Evolutionary conservation across 345 rosid genomes (phyloP).

Genomic region (Xanthoceras sorbifolium): DNA sequence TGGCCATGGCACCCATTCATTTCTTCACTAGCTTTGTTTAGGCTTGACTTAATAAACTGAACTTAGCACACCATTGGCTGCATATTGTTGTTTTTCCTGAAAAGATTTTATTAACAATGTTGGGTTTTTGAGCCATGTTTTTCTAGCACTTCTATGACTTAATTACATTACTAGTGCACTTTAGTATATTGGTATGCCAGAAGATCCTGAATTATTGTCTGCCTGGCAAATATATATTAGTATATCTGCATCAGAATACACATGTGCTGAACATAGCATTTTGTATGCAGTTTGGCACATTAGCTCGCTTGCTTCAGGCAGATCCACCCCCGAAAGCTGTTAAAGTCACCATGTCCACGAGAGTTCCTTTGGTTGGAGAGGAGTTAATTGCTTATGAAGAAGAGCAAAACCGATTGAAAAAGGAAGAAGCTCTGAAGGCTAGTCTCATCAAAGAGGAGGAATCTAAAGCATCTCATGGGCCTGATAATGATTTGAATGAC

Average conservation of each 20-base stretch:
- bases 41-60: not conserved
- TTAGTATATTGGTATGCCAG: not conserved
- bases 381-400: conserved; percentile 96
- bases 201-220: not conserved
- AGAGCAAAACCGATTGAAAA: conserved; percentile 83
- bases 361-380: conserved; percentile 98
- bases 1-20: not conserved
- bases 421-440: conserved; percentile 91
- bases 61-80: not conserved
- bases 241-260: conserved; percentile 5
- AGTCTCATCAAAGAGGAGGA: conserved; percentile 88
- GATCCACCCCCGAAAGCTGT: conserved; percentile 99
- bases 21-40: not conserved
- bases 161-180: not conserved
- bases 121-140: not conserved
- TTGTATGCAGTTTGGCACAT: conserved; percentile 72
- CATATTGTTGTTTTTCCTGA: not conserved
- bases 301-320: conserved; percentile 98
- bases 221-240: conserved; percentile 2
- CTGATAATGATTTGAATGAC: conserved; percentile 65
- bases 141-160: not conserved
- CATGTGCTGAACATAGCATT: conserved; percentile 19
- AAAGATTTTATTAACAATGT: not conserved
- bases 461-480: conserved; percentile 53
- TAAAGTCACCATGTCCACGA: conserved; percentile 88